Percentiles rank a stretch among this genome's conserved stretches.
Evolutionary conservation across 208 protist genomes (phyloP).

Genomic region (Spongospora subterranea): DNA sequence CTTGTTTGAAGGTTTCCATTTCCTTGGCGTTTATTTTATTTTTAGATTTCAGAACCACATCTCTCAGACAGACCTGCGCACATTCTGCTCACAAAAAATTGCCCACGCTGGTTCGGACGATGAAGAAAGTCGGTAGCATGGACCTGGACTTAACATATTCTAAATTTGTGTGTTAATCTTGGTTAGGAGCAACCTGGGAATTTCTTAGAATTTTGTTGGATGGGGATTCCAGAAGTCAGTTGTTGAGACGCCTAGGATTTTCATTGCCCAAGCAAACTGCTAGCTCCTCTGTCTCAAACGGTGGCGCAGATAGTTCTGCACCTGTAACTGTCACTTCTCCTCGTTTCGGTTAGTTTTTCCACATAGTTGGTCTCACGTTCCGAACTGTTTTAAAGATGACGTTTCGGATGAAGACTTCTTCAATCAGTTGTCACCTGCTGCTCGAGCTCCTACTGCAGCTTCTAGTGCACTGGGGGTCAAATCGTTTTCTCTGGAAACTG

Average conservation of each 20-base stretch:
- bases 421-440: constrained; percentile 24
- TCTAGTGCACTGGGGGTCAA: not conserved
- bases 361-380: not conserved
- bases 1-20: not conserved
- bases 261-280: not conserved
- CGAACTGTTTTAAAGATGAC: constrained; percentile 24
- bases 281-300: too few species aligned
- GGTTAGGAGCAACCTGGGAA: constrained; percentile 17
- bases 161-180: not conserved
- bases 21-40: not conserved
- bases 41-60: constrained; percentile 21
- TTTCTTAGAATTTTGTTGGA: not conserved
- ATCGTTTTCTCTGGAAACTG: not conserved
- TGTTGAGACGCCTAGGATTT: constrained; percentile 4
- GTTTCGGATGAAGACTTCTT: constrained; percentile 47
- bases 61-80: constrained; percentile 3
- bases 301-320: too few species aligned
- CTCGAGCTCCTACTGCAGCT: not conserved
- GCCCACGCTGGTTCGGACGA: not conserved
- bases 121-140: constrained; percentile 10
- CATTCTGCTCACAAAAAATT: constrained; percentile 15
- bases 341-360: not conserved
- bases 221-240: not conserved
- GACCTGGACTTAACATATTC: not conserved
- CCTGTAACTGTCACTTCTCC: too few species aligned